phyloP scores from a whole-genome alignment of 2,329 filamentous ascomycete genomes.

The Colletotrichum tamarilloi region DNA sequence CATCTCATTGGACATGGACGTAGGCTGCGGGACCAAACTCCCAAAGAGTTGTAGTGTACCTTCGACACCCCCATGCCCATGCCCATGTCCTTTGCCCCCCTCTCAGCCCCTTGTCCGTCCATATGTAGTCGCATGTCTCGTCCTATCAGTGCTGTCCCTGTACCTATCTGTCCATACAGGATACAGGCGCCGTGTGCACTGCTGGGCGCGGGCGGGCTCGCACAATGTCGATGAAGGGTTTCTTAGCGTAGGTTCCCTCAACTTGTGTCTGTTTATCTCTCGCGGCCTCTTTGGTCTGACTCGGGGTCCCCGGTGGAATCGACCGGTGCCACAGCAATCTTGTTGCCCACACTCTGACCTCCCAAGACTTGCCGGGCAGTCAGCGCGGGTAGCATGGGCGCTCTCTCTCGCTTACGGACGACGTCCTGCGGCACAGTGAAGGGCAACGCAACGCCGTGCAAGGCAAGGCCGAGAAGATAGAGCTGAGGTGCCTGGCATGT shows the following conservation, averaged over 20 bases:
- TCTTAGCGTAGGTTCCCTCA: slow-evolving; percentile 28
- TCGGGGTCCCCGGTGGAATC: slow-evolving; percentile 32
- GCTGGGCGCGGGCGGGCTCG: slow-evolving; percentile 12
- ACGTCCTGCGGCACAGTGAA: slow-evolving; percentile 15
- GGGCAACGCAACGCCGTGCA: not conserved
- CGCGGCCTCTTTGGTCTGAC: slow-evolving; percentile 25
- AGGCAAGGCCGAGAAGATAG: not conserved
- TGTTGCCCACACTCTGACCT: slow-evolving; percentile 16
- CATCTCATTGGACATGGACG: slow-evolving; percentile 26
- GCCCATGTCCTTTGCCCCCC: slow-evolving; percentile 22
- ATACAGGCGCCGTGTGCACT: not conserved
- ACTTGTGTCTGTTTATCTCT: slow-evolving; percentile 29
- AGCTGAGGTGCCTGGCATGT: slow-evolving; percentile 25
- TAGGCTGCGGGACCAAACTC: slow-evolving; percentile 12
- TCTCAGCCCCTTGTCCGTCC: slow-evolving; percentile 7
- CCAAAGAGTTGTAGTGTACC: slow-evolving; percentile 4
- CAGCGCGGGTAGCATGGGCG: not conserved
- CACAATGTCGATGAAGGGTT: not conserved
- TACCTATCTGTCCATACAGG: not conserved
- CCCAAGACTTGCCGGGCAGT: slow-evolving; percentile 26
- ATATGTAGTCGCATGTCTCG: not conserved
- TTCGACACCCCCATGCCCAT: slow-evolving; percentile 22
- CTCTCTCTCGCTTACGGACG: slow-evolving; percentile 7
- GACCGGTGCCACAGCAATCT: slow-evolving; percentile 35
- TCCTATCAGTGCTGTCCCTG: slow-evolving; percentile 10